These are phyloP conservation scores for Takashimella koratensis DNA, from an alignment of 1,284 basidiomycete genomes.

Conservation along the genomic window DNA sequence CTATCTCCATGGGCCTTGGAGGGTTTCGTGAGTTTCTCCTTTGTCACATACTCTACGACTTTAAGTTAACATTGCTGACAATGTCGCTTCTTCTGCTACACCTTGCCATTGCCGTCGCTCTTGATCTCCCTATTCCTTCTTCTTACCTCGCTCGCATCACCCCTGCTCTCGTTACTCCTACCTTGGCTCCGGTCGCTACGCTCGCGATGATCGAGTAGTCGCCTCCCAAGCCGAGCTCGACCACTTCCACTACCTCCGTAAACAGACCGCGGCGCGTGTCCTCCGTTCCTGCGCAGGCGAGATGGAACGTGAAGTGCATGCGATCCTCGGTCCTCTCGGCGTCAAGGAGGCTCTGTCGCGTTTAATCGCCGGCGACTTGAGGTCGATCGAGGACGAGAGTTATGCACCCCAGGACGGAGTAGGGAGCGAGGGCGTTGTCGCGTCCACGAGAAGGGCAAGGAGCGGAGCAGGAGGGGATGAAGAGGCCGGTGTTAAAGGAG, in stretches of 20 bases:
- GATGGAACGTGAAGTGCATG: conserved; percentile 90
- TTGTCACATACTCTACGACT: neutral
- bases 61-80: conserved; percentile 7
- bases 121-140: neutral
- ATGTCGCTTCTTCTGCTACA: too few relatives aligned
- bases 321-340: conserved; percentile 81
- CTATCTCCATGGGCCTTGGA: conserved; percentile 92
- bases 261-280: conserved; percentile 75
- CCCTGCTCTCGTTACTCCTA: too few relatives aligned
- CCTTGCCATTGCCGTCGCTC: too few relatives aligned
- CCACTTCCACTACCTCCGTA: conserved; percentile 78
- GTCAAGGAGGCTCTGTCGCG: conserved; percentile 76
- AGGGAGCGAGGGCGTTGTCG: conserved; percentile 23
- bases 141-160: neutral
- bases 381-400: conserved; percentile 58
- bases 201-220: too few relatives aligned
- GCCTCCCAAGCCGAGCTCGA: conserved; percentile 94
- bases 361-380: conserved; percentile 70
- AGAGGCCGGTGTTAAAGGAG: conserved; percentile 57
- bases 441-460: conserved; percentile 46
- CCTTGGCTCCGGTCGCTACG: too few relatives aligned
- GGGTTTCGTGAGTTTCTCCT: conserved; percentile 61
- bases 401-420: conserved; percentile 19
- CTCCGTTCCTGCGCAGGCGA: conserved; percentile 82
- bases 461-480: conserved; percentile 59